phyloP scores from a whole-genome alignment of 495 filamentous ascomycete genomes.

The Lentithecium fluviatile region DNA sequence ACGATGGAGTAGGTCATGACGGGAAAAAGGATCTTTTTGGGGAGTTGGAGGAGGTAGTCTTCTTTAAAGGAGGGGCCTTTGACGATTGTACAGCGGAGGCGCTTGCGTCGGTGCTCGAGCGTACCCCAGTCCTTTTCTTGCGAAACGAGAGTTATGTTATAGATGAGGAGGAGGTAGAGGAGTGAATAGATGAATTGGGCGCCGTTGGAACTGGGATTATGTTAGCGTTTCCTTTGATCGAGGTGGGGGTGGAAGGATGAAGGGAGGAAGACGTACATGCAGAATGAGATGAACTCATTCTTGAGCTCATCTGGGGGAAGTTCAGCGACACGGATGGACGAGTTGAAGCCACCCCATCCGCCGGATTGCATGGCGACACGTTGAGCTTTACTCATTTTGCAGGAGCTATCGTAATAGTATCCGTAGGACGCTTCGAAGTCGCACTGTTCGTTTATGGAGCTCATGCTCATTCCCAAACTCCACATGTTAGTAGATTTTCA shows the following conservation, averaged over 20 bases:
- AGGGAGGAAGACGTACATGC: constrained; percentile 7
- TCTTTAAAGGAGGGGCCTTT: constrained; percentile 26
- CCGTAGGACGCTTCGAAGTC: neutral
- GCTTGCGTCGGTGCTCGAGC: constrained; percentile 17
- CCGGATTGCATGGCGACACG: constrained; percentile 12
- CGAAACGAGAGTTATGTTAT: constrained; percentile 18
- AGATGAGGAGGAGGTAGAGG: constrained; percentile 24
- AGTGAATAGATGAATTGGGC: constrained; percentile 34
- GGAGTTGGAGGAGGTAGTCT: constrained; percentile 31
- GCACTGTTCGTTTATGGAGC: neutral
- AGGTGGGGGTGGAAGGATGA: neutral
- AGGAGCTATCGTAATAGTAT: neutral
- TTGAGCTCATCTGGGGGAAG: constrained; percentile 6
- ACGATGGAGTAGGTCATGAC: constrained; percentile 28
- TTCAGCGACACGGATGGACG: neutral
- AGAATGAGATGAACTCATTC: constrained; percentile 22
- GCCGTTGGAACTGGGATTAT: constrained; percentile 18
- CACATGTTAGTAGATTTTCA: too few relatives aligned
- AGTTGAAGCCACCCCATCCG: constrained; percentile 27
- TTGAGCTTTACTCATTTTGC: neutral
- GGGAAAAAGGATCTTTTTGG: constrained; percentile 26
- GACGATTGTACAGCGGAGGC: constrained; percentile 29
- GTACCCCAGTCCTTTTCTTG: constrained; percentile 26
- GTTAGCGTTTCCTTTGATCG: too few relatives aligned
- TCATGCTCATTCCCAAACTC: too few relatives aligned